Evolutionary conservation across 2,329 filamentous ascomycete genomes (phyloP).

Genomic region (Talaromyces sp.): DNA sequence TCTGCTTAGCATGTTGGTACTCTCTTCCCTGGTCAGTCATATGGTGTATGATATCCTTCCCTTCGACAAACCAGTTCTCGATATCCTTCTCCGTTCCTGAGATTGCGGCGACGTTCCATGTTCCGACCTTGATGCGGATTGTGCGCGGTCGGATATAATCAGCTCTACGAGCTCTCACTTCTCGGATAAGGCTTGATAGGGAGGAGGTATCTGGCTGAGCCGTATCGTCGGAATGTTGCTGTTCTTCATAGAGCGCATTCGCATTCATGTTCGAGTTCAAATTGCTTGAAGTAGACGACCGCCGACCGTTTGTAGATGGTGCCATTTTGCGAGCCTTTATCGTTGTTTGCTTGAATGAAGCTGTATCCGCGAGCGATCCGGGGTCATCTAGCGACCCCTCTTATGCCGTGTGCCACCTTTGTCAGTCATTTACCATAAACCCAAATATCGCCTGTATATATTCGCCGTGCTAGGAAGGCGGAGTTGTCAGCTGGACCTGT

Average conservation of each 20-base stretch:
- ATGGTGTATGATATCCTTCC: constrained; percentile 54
- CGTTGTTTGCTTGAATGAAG: neutral
- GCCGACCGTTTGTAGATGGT: constrained; percentile 6
- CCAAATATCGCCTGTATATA: neutral
- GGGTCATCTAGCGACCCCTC: constrained; percentile 10
- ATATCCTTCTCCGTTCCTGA: constrained; percentile 85
- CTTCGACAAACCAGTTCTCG: constrained; percentile 80
- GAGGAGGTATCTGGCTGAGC: constrained; percentile 27
- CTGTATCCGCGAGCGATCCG: constrained; percentile 6
- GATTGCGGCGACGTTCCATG: constrained; percentile 90
- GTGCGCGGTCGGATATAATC: constrained; percentile 76
- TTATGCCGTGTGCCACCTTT: neutral
- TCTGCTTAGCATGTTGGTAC: constrained; percentile 32
- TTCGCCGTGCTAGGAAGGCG: neutral
- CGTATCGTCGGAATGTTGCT: constrained; percentile 24
- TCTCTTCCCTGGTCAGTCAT: constrained; percentile 21
- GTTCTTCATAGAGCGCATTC: neutral
- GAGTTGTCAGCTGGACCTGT: neutral
- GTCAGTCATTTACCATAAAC: neutral
- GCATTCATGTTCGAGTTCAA: neutral
- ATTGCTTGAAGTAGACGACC: neutral
- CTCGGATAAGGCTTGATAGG: constrained; percentile 52
- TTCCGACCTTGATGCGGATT: constrained; percentile 83
- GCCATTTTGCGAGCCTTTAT: constrained; percentile 14
- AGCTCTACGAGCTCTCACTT: constrained; percentile 67